Evolutionary conservation across 208 protist genomes (phyloP), one percentile per base, ranked within the genome.

Genomic region (Trypanosoma conorhini): DNA sequence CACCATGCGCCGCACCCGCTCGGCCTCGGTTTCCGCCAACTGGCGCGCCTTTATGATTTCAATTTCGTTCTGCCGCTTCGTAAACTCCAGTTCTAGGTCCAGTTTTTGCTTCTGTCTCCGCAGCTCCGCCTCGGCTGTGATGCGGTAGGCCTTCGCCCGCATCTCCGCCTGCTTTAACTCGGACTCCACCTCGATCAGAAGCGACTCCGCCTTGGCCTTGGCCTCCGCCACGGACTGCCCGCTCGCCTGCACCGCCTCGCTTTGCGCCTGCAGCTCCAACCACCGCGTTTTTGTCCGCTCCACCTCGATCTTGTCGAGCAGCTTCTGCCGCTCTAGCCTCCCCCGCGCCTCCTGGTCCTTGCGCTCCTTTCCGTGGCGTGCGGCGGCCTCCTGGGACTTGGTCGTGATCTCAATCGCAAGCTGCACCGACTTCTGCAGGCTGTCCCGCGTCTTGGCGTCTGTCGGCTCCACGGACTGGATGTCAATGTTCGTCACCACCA

Each of bases 321-420:
- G 83, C 72, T 97, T 97, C 76, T 96, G 93, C 8, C 91, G 82
- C 82, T 99, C 92, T 21, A 99, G 85, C 58, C 93, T 71, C 35
- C 93, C 93, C 62, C 89, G 80, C 5, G 97, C 97, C 73, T 96
- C 77, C 77, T 98, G 93, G 58, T 98, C 94, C 61, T 97, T 88
- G 35, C 95, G 85, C 81, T 98, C 88, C 62, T 93, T 94, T 33
- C 91, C 90, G 67, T 98, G 94, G n/a, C 91, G 84, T 12, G 97
- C 97, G 10, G 91, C 77, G 7, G 94, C 92, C 59, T 98, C 96
- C 78, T 98, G 96, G 21, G 97, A 98, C 73, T 98, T 98, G 63
- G 98, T 99, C 0, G 96, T 99, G 67, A 99, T 99, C 80, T 99
- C 95, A 80, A 99, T 99, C 28, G 98, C 98, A 1, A 98, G 88